Conservation (phyloP, 2,329 filamentous ascomycete genomes). For the Sphaerostilbella broomeana region DNA sequence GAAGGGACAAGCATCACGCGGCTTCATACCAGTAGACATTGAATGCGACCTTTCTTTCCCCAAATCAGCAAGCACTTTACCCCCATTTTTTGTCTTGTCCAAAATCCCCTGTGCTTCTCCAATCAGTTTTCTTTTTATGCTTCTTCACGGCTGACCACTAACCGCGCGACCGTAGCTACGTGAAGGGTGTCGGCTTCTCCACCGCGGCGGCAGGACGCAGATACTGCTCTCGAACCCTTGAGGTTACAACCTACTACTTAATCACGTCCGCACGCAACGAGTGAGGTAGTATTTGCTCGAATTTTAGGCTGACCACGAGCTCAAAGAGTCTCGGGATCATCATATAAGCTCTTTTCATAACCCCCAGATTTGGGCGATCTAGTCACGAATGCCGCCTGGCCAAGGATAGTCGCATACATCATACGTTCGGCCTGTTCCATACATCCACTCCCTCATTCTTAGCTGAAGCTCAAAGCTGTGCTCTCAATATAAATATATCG, state of each 20-base stretch:
- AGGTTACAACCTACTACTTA: conserved; percentile 5
- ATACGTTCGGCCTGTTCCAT: conserved; percentile 10
- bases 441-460: conserved; percentile 4
- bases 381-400: background rate
- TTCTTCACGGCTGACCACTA: background rate
- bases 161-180: background rate
- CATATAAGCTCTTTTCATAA: background rate
- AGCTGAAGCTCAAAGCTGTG: background rate
- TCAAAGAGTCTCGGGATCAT: background rate
- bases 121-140: conserved; percentile 1
- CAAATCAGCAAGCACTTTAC: background rate
- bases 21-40: background rate
- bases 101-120: background rate
- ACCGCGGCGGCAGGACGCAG: conserved; percentile 3
- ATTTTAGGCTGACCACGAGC: background rate
- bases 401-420: conserved; percentile 3
- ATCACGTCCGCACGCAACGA: no score
- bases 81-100: background rate
- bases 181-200: background rate
- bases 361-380: background rate
- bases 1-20: conserved; percentile 11
- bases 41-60: conserved; percentile 6
- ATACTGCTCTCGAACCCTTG: conserved; percentile 2
- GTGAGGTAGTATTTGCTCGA: conserved; percentile 3
- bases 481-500: conserved; percentile 1